Percentiles rank a stretch among this genome's conserved stretches.
Conservation (phyloP, 176 grass and related monocot species). For the Paspalum notatum region DNA sequence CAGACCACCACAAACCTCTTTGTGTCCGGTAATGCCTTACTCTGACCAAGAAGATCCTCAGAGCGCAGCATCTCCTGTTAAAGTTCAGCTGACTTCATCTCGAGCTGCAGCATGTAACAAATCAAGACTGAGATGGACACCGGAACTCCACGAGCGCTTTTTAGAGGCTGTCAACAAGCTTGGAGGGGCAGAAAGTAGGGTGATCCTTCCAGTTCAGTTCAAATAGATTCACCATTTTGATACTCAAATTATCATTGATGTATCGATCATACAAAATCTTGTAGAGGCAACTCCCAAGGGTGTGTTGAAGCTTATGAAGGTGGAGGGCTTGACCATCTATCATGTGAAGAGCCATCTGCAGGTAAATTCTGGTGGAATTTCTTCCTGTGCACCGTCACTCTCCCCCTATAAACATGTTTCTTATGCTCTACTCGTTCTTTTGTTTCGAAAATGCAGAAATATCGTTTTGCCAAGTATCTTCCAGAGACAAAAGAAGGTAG, state of each 20-base stretch:
- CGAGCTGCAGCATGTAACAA: slow-evolving; percentile 50
- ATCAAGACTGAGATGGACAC: slow-evolving; percentile 78
- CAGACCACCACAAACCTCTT: slow-evolving; percentile 35
- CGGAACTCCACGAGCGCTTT: slow-evolving; percentile 84
- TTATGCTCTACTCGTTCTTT: neutral
- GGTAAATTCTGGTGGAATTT: slow-evolving; percentile 49
- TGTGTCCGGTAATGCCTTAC: slow-evolving; percentile 30
- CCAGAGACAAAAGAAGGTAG: slow-evolving; percentile 82
- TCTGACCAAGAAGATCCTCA: slow-evolving; percentile 31
- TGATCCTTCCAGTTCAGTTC: slow-evolving; percentile 17
- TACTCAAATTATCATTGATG: slow-evolving; percentile 7
- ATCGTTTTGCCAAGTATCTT: slow-evolving; percentile 66
- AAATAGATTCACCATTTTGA: neutral
- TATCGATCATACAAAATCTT: slow-evolving; percentile 23
- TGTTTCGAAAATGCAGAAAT: slow-evolving; percentile 60
- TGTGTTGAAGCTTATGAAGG: slow-evolving; percentile 88
- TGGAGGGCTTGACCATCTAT: slow-evolving; percentile 81
- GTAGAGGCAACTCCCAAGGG: slow-evolving; percentile 91
- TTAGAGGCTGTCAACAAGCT: slow-evolving; percentile 82
- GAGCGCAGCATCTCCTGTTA: slow-evolving; percentile 29
- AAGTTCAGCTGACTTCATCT: slow-evolving; percentile 57
- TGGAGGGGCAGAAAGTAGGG: slow-evolving; percentile 74
- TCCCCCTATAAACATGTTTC: neutral
- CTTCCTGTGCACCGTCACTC: neutral
- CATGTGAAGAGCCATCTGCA: slow-evolving; percentile 98